Base-by-base conservation (phyloP, 2,329 filamentous ascomycete species). In the Nectriaceae sp. region DNA sequence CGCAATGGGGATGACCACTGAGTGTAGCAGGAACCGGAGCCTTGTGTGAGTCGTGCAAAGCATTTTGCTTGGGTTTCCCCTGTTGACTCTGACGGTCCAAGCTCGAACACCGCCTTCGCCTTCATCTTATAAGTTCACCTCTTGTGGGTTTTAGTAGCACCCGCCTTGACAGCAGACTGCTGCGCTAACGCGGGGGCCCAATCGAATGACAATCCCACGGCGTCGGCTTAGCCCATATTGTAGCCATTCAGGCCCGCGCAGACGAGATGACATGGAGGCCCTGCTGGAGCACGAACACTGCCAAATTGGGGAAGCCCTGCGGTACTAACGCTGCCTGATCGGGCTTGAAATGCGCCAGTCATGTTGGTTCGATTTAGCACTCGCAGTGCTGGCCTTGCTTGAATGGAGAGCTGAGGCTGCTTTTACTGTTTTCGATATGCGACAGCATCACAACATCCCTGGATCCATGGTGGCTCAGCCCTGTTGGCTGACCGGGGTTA, bases 261-360 rank as follows among this genome's bases (percentile, higher is more conserved):
- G n/a, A 29, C 31, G 24, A 22, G n/a, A 20, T 42, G 38, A 21
- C 40, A 16, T 20, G 37, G 44, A 43, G 36, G 13, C 37, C 40
- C 36, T 15, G 37, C 22, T 21, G 18, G 21, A 35, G 44, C 41
- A 42, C 19, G 37, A 47, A 40, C 44, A 47, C 36, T 26, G 24
- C 49, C 49, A n/a, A 52, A 52, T 52, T 16, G 33, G 47, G 50
- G 43, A 44, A 43, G 50, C 46, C 43, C 37, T 50, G 50, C 50
- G 50, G 50, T 37, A 21, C 43, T 42, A 46, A 26, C 33, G 31
- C 38, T 40, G 38, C 45, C 42, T 42, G 45, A 40, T 41, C 39
- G n/a, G 39, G 41, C 11, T 20, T 44, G 36, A 44, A 21, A 21
- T 39, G 26, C 18, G 26, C 31, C 24, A 45, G 42, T 48, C 44